Base-by-base conservation (phyloP, 768 basidiomycete species). In the Lactarius indigo region DNA sequence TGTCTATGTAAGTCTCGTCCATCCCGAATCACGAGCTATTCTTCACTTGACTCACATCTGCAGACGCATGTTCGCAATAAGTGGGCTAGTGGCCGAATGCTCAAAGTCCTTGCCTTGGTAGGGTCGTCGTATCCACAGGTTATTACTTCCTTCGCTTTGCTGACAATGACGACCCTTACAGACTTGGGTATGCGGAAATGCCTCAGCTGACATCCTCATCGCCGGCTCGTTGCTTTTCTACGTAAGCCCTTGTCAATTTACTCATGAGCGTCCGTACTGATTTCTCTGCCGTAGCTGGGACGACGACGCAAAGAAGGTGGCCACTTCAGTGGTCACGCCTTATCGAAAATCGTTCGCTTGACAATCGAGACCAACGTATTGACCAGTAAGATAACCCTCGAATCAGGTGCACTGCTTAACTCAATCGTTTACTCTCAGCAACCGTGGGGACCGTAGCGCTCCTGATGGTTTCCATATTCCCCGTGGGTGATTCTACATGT, bases 341-440 rank as follows among this genome's bases (percentile, higher is more conserved):
- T 66, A 5, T 15, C 30, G 13, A 63, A 2, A 41, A 20, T 66
- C 28, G 30, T 63, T 17, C 28, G 61, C 39, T 54, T 66, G 61
- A 66, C 47, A 0, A 15, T 66, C 31, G 65, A 66, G 57, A 66
- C 61, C n/a, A 66, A 66, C 23, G 18, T 65, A 2, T 57, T 73
- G 68, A 30, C 70, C 57, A 28, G 70, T 66, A 30, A 41, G 57
- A 7, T 20, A 3, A 30, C 17, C 30, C 30, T 33, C 1, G 13
- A 12, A 31, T 15, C 55, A n/a, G 15, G 39, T 26, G 8, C 23
- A 8, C 6, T 26, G 12, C 33, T 10, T 9, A 12, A 5, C 1
- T 44, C 59, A 44, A 42, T 50, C 15, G 39, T 42, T 28, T 44
- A 0, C 7, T 17, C 41, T 15, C n/a, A 66, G 65, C 65, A 18